Evolutionary conservation across 768 basidiomycete genomes (phyloP).

Genomic region (Trametes cinnabarina): DNA sequence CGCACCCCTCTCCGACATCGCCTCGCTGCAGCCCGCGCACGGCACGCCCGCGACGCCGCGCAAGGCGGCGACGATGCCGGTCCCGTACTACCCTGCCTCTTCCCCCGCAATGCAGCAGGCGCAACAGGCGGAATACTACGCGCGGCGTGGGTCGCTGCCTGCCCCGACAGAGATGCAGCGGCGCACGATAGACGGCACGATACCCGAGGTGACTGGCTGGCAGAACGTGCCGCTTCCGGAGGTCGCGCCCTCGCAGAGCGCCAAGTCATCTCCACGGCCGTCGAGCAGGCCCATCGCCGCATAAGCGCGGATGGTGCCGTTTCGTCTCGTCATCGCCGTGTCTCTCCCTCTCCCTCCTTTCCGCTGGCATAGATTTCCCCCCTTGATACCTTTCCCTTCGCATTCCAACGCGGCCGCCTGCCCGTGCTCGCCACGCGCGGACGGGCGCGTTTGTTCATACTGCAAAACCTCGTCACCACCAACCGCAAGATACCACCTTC

Average conservation of each 20-base stretch:
- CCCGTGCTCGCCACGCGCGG: background rate
- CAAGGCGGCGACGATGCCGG: conserved; percentile 30
- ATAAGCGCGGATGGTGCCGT: conserved; percentile 10
- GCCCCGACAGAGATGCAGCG: conserved; percentile 18
- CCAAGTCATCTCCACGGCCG: conserved; percentile 22
- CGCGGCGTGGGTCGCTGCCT: conserved; percentile 27
- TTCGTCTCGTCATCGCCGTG: background rate
- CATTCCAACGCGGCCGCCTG: conserved; percentile 2
- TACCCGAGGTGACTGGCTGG: conserved; percentile 37
- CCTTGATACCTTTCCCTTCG: conserved; percentile 7
- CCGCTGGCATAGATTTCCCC: conserved; percentile 9
- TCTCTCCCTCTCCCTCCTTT: background rate
- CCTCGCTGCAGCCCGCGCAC: conserved; percentile 39
- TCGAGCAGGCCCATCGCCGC: conserved; percentile 27
- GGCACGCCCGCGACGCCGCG: conserved; percentile 26
- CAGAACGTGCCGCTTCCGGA: conserved; percentile 33
- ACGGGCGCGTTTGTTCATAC: conserved; percentile 22
- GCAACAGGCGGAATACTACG: conserved; percentile 26
- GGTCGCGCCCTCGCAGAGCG: conserved; percentile 23
- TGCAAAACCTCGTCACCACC: conserved; percentile 8
- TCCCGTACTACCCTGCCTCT: conserved; percentile 21
- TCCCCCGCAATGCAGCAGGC: conserved; percentile 15
- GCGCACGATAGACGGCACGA: conserved; percentile 16
- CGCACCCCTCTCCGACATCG: conserved; percentile 68
- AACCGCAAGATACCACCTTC: conserved; percentile 16